Evolutionary conservation across 2,329 filamentous ascomycete species (phyloP), one percentile per base, ranked within the genome.

Genomic region (Verticillium isaacii): DNA sequence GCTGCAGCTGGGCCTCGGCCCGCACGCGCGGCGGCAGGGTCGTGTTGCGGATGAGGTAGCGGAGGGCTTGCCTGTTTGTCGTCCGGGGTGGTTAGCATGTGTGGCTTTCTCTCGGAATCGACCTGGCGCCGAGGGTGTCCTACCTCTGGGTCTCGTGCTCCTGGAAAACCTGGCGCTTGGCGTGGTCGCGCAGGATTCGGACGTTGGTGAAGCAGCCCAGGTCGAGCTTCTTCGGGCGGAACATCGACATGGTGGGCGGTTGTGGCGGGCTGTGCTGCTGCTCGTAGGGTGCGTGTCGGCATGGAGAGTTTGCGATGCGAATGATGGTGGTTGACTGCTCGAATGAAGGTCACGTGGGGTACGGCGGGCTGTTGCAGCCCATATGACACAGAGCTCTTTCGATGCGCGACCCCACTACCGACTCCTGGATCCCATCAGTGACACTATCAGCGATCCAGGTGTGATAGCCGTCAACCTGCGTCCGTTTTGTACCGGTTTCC

Each of bases 1-100:
- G 83, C 78, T 98, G 89, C 61, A 99, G 86, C 80, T 98, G 94
- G 52, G 95, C 95, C 75, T 96, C 91, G 65, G 92, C 92, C 71
- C 96, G 91, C 59, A 90, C 88, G 71, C 93, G 87, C 61, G 88
- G 82, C 1, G 93, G 87, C 3, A 99, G 88, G 1, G 89, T 89
- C 36, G 92, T 95, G 77, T 99, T 99, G 75, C 91, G 92, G 74
- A 97, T 92, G 66, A 97, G 89, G 80, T 97, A 97, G 70, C 91
- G 89, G 50, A 95, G 87, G 17, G 91, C 94, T 90, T 98, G 93
- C 77, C 94, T 96, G 65, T 39, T 56, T 6, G 12, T 8, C 6
- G 56, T 8, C 12, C 34, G 29, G 12, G 14, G 11, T 12, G 32
- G 23, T 25, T 39, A 17, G 15, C 17, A 9, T n/a, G 15, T 5